Conservation (phyloP, 208 protist genomes). For the Wallacemonas sp. region DNA sequence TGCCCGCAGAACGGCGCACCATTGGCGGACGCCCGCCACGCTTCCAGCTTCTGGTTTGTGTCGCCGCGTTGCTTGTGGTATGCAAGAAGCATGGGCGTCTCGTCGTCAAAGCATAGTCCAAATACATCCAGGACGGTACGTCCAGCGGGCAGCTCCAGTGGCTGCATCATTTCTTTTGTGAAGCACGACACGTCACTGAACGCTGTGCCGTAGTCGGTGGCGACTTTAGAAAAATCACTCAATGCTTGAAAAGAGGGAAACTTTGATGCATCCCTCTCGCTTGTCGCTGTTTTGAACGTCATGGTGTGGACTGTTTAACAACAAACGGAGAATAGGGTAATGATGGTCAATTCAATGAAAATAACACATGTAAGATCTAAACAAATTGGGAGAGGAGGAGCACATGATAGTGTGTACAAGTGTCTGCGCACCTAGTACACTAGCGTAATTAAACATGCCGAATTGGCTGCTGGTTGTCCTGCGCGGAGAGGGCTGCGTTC, state of each 20-base stretch:
- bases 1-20: conserved; percentile 49
- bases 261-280: conserved; percentile 6
- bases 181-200: conserved; percentile 58
- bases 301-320: not conserved
- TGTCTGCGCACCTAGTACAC: no score
- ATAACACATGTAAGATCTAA: no score
- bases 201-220: conserved; percentile 58
- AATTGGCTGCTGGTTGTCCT: no score
- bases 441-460: no score
- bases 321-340: not conserved
- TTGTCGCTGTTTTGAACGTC: conserved; percentile 17
- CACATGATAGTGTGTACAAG: no score
- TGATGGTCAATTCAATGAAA: not conserved
- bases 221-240: conserved; percentile 49
- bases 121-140: conserved; percentile 64
- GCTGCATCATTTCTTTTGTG: conserved; percentile 48
- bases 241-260: conserved; percentile 30
- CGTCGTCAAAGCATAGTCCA: conserved; percentile 59
- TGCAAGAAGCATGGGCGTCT: conserved; percentile 31
- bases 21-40: conserved; percentile 40
- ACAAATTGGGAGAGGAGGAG: no score
- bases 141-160: conserved; percentile 39
- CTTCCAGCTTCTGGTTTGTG: conserved; percentile 48
- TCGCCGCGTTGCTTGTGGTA: conserved; percentile 52
- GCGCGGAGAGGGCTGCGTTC: no score